phyloP scores from a whole-genome alignment of 2,329 filamentous ascomycete genomes.

The Aspergillus udagawae region DNA sequence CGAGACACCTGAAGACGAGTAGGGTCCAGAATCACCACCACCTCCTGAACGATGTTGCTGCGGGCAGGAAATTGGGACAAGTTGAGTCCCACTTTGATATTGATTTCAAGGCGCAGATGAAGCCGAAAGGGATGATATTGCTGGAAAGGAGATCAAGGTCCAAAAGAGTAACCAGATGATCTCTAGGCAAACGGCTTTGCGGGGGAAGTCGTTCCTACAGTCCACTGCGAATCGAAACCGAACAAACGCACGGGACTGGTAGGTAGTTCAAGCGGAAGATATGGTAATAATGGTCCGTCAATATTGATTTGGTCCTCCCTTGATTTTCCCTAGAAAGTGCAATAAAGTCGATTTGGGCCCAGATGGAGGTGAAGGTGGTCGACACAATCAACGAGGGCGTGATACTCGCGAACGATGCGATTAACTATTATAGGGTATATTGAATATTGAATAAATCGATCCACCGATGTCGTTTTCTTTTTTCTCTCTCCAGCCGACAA shows the following conservation, averaged over 20 bases:
- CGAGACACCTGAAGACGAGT: slow-evolving; percentile 23
- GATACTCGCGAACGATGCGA: slow-evolving; percentile 9
- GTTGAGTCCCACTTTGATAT: slow-evolving; percentile 10
- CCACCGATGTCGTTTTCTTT: slow-evolving; percentile 6
- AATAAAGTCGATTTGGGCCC: slow-evolving; percentile 1
- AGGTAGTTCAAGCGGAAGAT: slow-evolving; percentile 9
- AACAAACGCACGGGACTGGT: slow-evolving; percentile 13
- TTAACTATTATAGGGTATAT: slow-evolving; percentile 16
- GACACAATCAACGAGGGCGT: slow-evolving; percentile 17
- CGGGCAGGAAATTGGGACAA: slow-evolving; percentile 9
- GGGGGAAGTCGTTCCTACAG: slow-evolving; percentile 11
- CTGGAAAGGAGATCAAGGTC: slow-evolving; percentile 4
- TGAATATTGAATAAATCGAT: slow-evolving; percentile 1
- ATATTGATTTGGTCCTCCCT: neutral
- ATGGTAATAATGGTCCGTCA: slow-evolving; percentile 4
- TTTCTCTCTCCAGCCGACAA: slow-evolving; percentile 17
- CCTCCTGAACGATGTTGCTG: slow-evolving; percentile 5
- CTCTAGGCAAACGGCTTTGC: slow-evolving; percentile 7
- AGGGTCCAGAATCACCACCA: slow-evolving; percentile 12
- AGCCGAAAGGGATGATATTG: slow-evolving; percentile 1
- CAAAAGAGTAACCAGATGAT: slow-evolving; percentile 8
- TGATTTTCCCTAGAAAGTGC: neutral
- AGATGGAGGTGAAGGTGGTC: slow-evolving; percentile 12
- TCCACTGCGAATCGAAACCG: slow-evolving; percentile 6
- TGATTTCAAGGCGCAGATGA: neutral